These are phyloP conservation scores for Dryas alaskensis DNA, from an alignment of 306 rosid genomes.

Conservation along the genomic window DNA sequence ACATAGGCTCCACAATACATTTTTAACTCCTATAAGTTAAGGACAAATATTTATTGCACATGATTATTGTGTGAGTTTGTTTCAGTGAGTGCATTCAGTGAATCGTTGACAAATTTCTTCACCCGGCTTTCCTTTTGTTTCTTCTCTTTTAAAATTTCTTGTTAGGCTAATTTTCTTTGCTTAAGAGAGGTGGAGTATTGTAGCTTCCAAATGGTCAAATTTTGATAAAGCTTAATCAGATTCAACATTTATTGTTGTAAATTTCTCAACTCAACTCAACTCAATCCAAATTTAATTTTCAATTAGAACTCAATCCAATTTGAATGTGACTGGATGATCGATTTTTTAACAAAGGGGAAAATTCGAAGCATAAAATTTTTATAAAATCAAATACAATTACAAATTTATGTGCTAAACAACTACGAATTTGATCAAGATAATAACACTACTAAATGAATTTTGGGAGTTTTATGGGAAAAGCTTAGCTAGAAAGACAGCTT, in stretches of 20 bases:
- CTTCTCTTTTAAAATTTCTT: too few relatives aligned
- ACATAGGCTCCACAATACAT: not conserved
- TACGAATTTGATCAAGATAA: not conserved
- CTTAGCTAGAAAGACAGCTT: too few relatives aligned
- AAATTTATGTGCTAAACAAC: not conserved
- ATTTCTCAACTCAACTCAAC: too few relatives aligned
- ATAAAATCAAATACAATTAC: not conserved
- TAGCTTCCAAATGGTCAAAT: too few relatives aligned
- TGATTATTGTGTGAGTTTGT: slow-evolving; percentile 5
- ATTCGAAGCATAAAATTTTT: not conserved
- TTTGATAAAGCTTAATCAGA: too few relatives aligned
- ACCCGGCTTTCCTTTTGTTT: not conserved
- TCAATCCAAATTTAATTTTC: too few relatives aligned
- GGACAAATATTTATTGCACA: not conserved
- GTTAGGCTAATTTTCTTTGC: too few relatives aligned
- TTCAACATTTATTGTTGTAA: too few relatives aligned
- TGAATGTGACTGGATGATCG: too few relatives aligned
- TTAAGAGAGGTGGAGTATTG: too few relatives aligned
- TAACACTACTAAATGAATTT: not conserved
- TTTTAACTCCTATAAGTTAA: not conserved
- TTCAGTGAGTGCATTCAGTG: slow-evolving; percentile 5
- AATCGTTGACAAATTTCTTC: not conserved
- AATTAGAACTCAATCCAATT: too few relatives aligned
- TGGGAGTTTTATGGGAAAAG: too few relatives aligned
- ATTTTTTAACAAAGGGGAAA: not conserved